Percentiles rank a stretch among this genome's conserved stretches.
phyloP scores from a whole-genome alignment of 371 early-diverging fungal genomes.

The Apophysomyces ossiformis region DNA sequence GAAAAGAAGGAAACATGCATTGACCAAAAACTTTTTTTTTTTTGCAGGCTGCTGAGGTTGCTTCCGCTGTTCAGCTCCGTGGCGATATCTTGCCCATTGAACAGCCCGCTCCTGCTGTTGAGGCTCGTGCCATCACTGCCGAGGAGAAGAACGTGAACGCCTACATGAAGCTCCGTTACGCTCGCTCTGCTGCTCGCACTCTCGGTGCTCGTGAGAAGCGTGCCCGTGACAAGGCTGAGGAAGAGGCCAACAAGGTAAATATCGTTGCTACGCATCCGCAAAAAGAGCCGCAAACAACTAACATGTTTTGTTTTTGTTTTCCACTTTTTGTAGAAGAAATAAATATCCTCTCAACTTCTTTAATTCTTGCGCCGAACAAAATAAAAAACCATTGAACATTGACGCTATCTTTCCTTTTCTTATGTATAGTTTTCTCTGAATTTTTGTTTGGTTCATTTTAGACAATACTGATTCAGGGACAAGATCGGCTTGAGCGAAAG shows the following conservation, averaged over 20 bases:
- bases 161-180: conserved; percentile 88
- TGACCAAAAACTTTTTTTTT: background rate
- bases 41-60: conserved; percentile 62
- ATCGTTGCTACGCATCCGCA: too few species aligned
- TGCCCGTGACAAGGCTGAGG: conserved; percentile 82
- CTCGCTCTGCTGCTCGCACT: conserved; percentile 81
- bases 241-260: conserved; percentile 79
- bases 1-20: background rate
- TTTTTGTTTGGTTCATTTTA: too few species aligned
- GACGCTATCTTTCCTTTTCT: conserved; percentile 11
- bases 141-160: conserved; percentile 84
- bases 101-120: conserved; percentile 67
- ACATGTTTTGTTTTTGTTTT: background rate
- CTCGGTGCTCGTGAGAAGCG: conserved; percentile 87
- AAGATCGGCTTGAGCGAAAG: too few species aligned
- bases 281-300: background rate
- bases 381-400: conserved; percentile 21
- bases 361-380: conserved; percentile 15
- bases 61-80: conserved; percentile 74
- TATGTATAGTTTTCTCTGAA: background rate
- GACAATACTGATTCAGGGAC: too few species aligned
- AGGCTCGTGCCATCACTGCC: conserved; percentile 83
- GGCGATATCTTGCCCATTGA: conserved; percentile 77
- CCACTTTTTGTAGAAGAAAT: conserved; percentile 37
- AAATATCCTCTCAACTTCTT: conserved; percentile 21